Percentiles rank a stretch among this genome's conserved stretches.
These are phyloP conservation scores for Eremothecium coryli DNA, from an alignment of 1,139 yeast genomes.

Conservation along the genomic window DNA sequence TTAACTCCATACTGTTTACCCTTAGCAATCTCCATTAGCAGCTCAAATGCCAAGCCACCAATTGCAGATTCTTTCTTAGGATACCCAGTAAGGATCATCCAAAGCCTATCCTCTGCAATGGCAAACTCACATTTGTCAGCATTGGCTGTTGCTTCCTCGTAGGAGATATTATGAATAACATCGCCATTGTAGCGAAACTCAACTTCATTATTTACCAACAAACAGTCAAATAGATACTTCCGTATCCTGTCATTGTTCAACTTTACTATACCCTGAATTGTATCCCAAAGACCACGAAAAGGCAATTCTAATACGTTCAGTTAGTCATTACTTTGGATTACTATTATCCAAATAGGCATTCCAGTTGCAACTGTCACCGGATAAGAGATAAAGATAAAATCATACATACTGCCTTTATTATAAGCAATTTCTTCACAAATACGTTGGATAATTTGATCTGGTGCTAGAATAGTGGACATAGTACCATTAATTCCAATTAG, in stretches of 20 bases:
- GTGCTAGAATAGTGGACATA: constrained; percentile 11
- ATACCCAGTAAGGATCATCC: constrained; percentile 36
- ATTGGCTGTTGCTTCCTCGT: constrained; percentile 11
- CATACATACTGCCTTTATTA: constrained; percentile 23
- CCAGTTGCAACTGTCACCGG: too few species aligned
- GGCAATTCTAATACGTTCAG: constrained; percentile 11
- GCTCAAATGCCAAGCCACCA: constrained; percentile 37
- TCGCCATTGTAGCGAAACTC: background rate
- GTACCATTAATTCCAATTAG: too few species aligned
- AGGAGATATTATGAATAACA: background rate
- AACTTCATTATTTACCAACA: constrained; percentile 13
- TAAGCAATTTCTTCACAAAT: constrained; percentile 26
- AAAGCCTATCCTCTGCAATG: constrained; percentile 35
- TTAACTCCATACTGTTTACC: constrained; percentile 47
- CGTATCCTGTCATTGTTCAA: constrained; percentile 16
- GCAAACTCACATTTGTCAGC: constrained; percentile 8
- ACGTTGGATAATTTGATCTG: constrained; percentile 25
- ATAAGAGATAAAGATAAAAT: too few species aligned
- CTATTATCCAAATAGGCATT: too few species aligned
- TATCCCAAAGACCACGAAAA: constrained; percentile 18
- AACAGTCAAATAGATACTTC: constrained; percentile 16
- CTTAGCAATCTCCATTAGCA: constrained; percentile 43
- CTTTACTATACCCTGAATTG: constrained; percentile 14
- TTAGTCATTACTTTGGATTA: background rate
- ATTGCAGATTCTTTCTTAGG: constrained; percentile 34